Conservation (phyloP, 2,329 filamentous ascomycete species). For the Tolypocladium sp. region DNA sequence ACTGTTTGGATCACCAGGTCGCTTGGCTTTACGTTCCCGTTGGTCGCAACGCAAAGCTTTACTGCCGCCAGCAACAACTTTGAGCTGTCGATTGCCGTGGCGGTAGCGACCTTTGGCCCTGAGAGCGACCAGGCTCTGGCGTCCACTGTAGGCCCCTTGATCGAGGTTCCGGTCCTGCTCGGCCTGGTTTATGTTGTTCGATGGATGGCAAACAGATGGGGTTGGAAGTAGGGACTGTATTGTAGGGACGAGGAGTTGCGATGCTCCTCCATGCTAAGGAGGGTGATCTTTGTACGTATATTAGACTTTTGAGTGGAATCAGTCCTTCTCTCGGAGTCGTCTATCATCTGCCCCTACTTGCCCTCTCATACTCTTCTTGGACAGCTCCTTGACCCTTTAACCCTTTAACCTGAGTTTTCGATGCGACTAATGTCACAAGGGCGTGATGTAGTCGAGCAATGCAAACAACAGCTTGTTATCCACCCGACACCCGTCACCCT, state of each 20-base stretch:
- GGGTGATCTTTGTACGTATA: too few relatives aligned
- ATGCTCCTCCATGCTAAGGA: too few relatives aligned
- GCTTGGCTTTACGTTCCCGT: constrained; percentile 61
- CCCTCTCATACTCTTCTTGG: too few relatives aligned
- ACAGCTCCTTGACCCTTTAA: background rate
- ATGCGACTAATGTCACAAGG: background rate
- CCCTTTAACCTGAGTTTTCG: background rate
- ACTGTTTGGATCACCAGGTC: constrained; percentile 54
- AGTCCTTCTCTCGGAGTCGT: too few relatives aligned
- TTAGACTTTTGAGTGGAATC: too few relatives aligned
- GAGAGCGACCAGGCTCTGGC: constrained; percentile 74
- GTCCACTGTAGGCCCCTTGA: constrained; percentile 72
- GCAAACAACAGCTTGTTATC: constrained; percentile 15
- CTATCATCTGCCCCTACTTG: too few relatives aligned
- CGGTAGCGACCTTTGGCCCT: constrained; percentile 70
- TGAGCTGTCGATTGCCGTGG: constrained; percentile 82
- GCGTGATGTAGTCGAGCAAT: constrained; percentile 15
- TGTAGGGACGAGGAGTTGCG: too few relatives aligned
- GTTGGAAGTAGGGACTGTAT: constrained; percentile 32
- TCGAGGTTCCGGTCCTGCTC: constrained; percentile 78
- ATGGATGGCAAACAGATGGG: constrained; percentile 45
- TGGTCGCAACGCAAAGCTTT: constrained; percentile 71
- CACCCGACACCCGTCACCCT: constrained; percentile 19
- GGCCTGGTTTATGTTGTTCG: constrained; percentile 66
- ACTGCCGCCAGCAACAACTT: constrained; percentile 92